These are phyloP conservation scores for Oxytropis ochrocephala DNA, from an alignment of 306 rosid genomes.

Conservation along the genomic window DNA sequence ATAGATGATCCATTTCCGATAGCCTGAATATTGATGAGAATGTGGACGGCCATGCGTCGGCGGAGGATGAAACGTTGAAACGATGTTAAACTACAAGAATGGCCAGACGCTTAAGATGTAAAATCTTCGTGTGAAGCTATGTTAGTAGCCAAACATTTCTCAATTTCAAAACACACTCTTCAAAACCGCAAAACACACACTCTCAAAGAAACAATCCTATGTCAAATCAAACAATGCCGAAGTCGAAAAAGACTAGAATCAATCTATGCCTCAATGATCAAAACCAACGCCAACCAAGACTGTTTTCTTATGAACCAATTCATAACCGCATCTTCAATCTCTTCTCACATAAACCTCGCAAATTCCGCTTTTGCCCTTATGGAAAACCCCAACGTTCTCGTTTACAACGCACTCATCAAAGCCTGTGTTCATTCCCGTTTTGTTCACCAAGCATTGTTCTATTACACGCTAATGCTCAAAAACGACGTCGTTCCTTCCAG, in stretches of 20 bases:
- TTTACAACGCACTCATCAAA: constrained; percentile 63
- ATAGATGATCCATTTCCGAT: no score
- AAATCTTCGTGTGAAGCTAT: not conserved
- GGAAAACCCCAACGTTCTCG: constrained; percentile 50
- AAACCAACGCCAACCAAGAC: constrained; percentile 44
- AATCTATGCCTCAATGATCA: constrained; percentile 49
- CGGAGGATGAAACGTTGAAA: no score
- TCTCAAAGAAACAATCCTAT: constrained; percentile 27
- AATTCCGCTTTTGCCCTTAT: constrained; percentile 42
- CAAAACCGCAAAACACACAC: not conserved
- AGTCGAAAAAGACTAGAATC: constrained; percentile 34
- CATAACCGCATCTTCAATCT: constrained; percentile 20
- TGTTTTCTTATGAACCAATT: constrained; percentile 44
- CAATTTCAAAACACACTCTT: not conserved
- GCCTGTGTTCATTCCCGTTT: constrained; percentile 38
- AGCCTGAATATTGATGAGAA: no score
- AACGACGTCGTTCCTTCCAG: constrained; percentile 45
- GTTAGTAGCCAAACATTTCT: not conserved
- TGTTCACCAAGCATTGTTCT: constrained; percentile 36
- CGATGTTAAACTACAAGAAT: no score
- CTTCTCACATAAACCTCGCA: constrained; percentile 22
- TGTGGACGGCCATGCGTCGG: no score
- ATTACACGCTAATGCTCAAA: constrained; percentile 41
- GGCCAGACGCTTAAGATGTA: not conserved
- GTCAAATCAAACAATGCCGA: constrained; percentile 37